Conservation (phyloP, 768 basidiomycete genomes). For the Leccinum obscurum region DNA sequence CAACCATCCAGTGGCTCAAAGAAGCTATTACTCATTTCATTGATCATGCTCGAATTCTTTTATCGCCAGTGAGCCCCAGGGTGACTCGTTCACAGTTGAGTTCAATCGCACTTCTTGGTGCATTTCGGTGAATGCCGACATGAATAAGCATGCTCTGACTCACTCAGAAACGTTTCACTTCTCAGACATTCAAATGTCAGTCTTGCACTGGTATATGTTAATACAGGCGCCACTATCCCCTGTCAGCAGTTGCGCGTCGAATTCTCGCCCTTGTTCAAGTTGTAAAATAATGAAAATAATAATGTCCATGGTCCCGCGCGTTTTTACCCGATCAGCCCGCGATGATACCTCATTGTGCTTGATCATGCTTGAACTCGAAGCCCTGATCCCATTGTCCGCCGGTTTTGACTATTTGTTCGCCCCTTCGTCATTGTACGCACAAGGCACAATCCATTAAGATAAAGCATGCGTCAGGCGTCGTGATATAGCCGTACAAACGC, state of each 20-base stretch:
- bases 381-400: constrained; percentile 20
- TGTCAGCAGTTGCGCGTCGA: background rate
- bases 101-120: constrained; percentile 8
- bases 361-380: background rate
- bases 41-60: background rate
- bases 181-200: background rate
- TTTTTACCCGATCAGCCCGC: constrained; percentile 2
- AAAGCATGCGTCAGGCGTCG: background rate
- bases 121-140: constrained; percentile 7
- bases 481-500: constrained; percentile 4
- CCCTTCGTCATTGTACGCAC: constrained; percentile 1
- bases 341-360: constrained; percentile 19
- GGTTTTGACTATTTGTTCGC: constrained; percentile 12
- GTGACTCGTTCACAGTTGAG: constrained; percentile 15
- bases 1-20: constrained; percentile 8
- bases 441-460: background rate
- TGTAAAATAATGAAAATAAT: background rate
- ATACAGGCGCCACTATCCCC: constrained; percentile 3
- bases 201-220: background rate
- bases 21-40: constrained; percentile 16
- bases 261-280: background rate
- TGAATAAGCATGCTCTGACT: constrained; percentile 6
- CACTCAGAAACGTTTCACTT: background rate
- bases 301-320: constrained; percentile 1
- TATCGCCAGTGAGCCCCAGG: background rate